A percentile compares a stretch with the other conserved stretches of the same genome.
phyloP scores from a whole-genome alignment of 805 yeast genomes.

The Metschnikowia gelsemii region DNA sequence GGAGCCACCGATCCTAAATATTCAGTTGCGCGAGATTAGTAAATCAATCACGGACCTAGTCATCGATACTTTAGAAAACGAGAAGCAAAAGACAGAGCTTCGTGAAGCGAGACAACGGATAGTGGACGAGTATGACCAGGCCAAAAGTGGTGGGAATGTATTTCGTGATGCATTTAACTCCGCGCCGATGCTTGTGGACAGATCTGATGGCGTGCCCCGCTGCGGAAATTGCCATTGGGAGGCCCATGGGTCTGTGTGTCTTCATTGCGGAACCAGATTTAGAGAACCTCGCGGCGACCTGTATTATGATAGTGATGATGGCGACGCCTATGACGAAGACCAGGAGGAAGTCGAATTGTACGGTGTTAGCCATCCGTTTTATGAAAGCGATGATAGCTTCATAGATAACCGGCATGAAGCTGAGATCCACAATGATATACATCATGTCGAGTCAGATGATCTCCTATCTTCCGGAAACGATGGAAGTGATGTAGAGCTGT shows the following conservation, averaged over 20 bases:
- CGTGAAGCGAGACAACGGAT: slow-evolving; percentile 27
- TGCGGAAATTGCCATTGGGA: slow-evolving; percentile 84
- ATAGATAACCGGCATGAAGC: slow-evolving; percentile 20
- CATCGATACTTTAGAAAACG: slow-evolving; percentile 31
- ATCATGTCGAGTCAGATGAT: slow-evolving; percentile 17
- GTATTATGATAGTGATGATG: slow-evolving; percentile 39
- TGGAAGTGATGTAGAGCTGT: slow-evolving; percentile 9
- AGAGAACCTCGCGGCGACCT: slow-evolving; percentile 32
- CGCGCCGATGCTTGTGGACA: slow-evolving; percentile 55
- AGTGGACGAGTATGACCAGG: slow-evolving; percentile 39
- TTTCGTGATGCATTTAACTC: slow-evolving; percentile 53
- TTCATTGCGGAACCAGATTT: slow-evolving; percentile 63
- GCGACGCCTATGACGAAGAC: slow-evolving; percentile 36
- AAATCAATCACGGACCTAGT: slow-evolving; percentile 38
- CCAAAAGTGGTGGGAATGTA: slow-evolving; percentile 34
- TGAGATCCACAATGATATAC: slow-evolving; percentile 25
- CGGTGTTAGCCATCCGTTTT: slow-evolving; percentile 17
- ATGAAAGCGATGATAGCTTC: slow-evolving; percentile 23
- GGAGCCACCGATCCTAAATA: slow-evolving; percentile 53
- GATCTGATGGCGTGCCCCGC: slow-evolving; percentile 69
- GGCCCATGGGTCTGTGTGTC: slow-evolving; percentile 62
- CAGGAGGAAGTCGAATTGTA: slow-evolving; percentile 27
- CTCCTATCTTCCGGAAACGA: slow-evolving; percentile 17
- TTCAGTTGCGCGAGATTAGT: slow-evolving; percentile 49
- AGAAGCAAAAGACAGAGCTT: slow-evolving; percentile 25